Conservation (phyloP, 805 yeast species). For the Tanozyma kutaoensis region DNA sequence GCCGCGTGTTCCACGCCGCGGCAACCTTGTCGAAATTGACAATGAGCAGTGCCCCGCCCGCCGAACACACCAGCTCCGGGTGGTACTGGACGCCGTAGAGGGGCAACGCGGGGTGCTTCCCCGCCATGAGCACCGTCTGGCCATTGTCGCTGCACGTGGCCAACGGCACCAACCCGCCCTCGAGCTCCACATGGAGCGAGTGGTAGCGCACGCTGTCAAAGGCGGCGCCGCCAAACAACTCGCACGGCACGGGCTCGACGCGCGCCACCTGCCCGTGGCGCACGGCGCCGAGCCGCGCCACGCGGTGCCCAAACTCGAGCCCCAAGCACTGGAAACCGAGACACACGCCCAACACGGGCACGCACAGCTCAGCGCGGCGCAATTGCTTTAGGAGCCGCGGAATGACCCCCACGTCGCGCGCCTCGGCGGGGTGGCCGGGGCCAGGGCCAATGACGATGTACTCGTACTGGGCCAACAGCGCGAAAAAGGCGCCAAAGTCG, state of each 20-base stretch:
- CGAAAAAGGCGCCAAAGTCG: conserved; percentile 18
- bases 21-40: conserved; percentile 50
- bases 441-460: conserved; percentile 92
- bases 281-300: conserved; percentile 40
- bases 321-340: conserved; percentile 85
- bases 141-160: conserved; percentile 40
- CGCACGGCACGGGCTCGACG: conserved; percentile 31
- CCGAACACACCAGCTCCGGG: conserved; percentile 88
- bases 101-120: conserved; percentile 43
- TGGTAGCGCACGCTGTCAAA: conserved; percentile 81
- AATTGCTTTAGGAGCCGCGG: conserved; percentile 34
- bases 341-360: conserved; percentile 84
- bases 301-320: conserved; percentile 40
- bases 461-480: conserved; percentile 41
- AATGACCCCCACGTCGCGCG: conserved; percentile 60
- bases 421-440: conserved; percentile 75
- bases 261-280: conserved; percentile 78
- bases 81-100: conserved; percentile 94
- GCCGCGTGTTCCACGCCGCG: conserved; percentile 11
- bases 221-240: conserved; percentile 2
- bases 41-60: conserved; percentile 45
- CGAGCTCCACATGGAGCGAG: conserved; percentile 47
- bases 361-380: conserved; percentile 4
- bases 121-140: conserved; percentile 60
- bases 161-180: conserved; percentile 35